A percentile compares a stretch with the other conserved stretches of the same genome.
Evolutionary conservation across 345 rosid genomes (phyloP).

Genomic region (Streptanthus diversifolius): DNA sequence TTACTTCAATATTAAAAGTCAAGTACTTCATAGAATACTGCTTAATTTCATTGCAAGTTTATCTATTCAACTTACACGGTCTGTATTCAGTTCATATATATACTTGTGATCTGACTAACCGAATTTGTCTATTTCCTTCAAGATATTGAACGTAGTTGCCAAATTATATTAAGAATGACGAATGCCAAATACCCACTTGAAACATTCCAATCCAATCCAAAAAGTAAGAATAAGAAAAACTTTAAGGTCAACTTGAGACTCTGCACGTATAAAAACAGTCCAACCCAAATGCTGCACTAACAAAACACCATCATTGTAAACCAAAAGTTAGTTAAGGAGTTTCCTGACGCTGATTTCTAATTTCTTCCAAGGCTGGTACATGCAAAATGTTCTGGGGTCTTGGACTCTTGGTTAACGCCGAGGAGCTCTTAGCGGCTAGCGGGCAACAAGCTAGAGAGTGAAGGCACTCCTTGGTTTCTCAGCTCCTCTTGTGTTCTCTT

Average conservation of each 20-base stretch:
- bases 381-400: background rate
- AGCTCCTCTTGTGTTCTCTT: slow-evolving; percentile 85
- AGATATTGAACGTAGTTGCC: background rate
- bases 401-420: background rate
- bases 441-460: slow-evolving; percentile 73
- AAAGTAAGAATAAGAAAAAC: background rate
- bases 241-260: background rate
- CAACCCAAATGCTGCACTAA: slow-evolving; percentile 7
- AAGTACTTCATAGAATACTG: no score
- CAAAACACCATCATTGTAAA: slow-evolving; percentile 2
- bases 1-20: background rate
- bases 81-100: background rate
- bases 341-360: background rate
- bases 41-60: background rate
- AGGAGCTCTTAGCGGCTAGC: slow-evolving; percentile 32
- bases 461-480: slow-evolving; percentile 95
- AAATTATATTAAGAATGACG: background rate
- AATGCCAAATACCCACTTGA: background rate
- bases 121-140: background rate
- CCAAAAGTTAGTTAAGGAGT: slow-evolving; percentile 8
- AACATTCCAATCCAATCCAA: background rate
- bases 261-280: background rate
- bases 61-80: background rate
- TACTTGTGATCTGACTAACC: background rate
- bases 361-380: background rate